Evolutionary conservation across 2,329 filamentous ascomycete genomes (phyloP), one percentile per base, ranked within the genome.

Genomic region (Epichloe bromicola): DNA sequence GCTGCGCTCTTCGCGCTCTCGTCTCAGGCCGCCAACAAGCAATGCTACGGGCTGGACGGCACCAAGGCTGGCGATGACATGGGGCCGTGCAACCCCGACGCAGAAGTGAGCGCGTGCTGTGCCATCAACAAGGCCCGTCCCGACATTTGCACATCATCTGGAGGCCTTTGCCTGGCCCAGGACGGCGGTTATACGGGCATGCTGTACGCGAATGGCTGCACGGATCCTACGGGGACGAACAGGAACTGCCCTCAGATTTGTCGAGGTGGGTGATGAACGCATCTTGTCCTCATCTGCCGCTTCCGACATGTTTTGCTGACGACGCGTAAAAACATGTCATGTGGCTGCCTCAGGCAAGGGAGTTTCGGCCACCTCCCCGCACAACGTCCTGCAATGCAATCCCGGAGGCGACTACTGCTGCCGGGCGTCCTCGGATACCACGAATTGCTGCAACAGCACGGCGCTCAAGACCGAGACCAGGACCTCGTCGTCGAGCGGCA

Each of bases 161-260:
- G 58, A 3, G 39, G 42, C 5, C 51, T 59, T 15, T 60, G 58
- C 40, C 56, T 55, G 26, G 53, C 53, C 3, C 55, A 59, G 38
- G 51, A 55, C 11, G 11, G 30, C 10, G 49, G 40, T 4, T 54
- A 26, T 17, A 45, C 52, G 20, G 58, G 58, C 36, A 44, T 57
- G 33, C 54, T 60, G 17, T 60, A 55, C 19, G 46, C 53, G 19
- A 56, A 57, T 39, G 58, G 58, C 42, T 59, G 56, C 38, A 60
- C 56, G 5, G 57, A 60, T 33, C 39, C 38, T n/a, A 51, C 51
- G 2, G 56, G 56, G 6, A 34, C 50, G 30, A 48, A 51, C 11
- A 44, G 38, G 14, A 48, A 45, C 8, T 60, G 58, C 19, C 50
- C 54, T 14, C 53, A 57, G 39, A 26, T 57, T n/a, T 60, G 57